These are phyloP conservation scores for Aspergillus leporis DNA, from an alignment of 495 filamentous ascomycete species.

Conservation along the genomic window DNA sequence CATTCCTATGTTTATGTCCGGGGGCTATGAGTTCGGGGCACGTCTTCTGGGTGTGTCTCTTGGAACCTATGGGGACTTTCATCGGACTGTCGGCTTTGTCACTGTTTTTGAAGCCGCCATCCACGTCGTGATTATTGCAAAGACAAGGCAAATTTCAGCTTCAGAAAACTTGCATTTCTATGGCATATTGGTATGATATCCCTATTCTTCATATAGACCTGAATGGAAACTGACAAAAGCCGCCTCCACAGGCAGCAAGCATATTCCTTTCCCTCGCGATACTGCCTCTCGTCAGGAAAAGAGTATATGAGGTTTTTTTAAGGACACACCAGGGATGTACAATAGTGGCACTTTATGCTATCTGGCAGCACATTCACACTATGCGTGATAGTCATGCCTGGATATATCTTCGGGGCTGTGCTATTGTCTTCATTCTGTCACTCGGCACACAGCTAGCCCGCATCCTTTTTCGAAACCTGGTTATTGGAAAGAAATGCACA, in stretches of 20 bases:
- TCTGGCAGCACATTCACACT: slow-evolving; percentile 13
- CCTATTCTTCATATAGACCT: neutral
- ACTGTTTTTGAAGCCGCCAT: slow-evolving; percentile 15
- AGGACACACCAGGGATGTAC: slow-evolving; percentile 21
- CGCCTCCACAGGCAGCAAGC: slow-evolving; percentile 8
- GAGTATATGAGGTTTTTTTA: slow-evolving; percentile 25
- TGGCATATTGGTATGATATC: slow-evolving; percentile 15
- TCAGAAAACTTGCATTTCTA: slow-evolving; percentile 14
- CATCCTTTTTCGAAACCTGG: slow-evolving; percentile 17
- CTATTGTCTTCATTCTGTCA: slow-evolving; percentile 1
- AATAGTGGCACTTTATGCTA: slow-evolving; percentile 11
- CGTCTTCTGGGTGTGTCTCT: slow-evolving; percentile 26
- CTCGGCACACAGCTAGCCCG: slow-evolving; percentile 5
- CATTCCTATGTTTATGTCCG: slow-evolving; percentile 13
- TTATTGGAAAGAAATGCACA: slow-evolving; percentile 10
- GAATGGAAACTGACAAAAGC: neutral
- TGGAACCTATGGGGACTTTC: slow-evolving; percentile 20
- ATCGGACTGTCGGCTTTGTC: slow-evolving; percentile 27
- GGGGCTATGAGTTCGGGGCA: slow-evolving; percentile 19
- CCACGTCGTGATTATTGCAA: slow-evolving; percentile 14
- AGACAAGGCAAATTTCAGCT: slow-evolving; percentile 4
- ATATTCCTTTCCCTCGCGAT: slow-evolving; percentile 16
- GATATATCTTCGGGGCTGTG: slow-evolving; percentile 12
- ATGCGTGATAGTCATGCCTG: neutral
- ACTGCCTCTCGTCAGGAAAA: slow-evolving; percentile 18